Base-by-base conservation (phyloP, 1,284 basidiomycete species). In the Marasmius tenuissimus region DNA sequence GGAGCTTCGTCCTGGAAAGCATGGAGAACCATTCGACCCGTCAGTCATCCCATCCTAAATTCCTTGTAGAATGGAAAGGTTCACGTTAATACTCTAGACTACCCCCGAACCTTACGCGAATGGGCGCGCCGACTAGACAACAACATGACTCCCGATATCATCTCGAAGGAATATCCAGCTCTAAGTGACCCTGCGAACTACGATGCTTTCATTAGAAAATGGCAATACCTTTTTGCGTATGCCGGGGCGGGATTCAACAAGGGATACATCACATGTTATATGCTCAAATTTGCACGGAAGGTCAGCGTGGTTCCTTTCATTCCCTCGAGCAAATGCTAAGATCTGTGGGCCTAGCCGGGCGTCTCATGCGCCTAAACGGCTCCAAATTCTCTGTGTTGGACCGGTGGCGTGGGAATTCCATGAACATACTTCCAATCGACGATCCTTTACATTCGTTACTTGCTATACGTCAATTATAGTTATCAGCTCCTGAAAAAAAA, bases 11-110 rank as follows among this genome's bases (percentile, higher is more conserved):
- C 16, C 81, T 95, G 20, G 91, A 96, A 64, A 84, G 84, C n/a
- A 87, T 95, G 34, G 91, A 93, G 72, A 94, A 94, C 73, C 93
- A 96, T 69, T 90, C 92, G 61, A 84, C 89, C 42, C 92, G 87
- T 89, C 70, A 73, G 86, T 75, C 27, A 45, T 58, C 18, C 37
- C 35, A 18, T 45, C 27, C 63, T 37, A 59, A 54, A 55, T 55
- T 51, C 38, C 16, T 50, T 60, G 40, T 54, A 22, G 22, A 33
- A 61, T 50, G 51, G 20, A 63, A 10, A 59, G 47, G 12, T 33
- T 38, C 35, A 50, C 53, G 33, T 37, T 47, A 18, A 40, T 63
- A 4, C 35, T 34, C 64, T 27, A 89, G 87, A 96, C 74, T 96
- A 96, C 77, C 89, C 93, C 27, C 85, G 94, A 45, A 96, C 94